Base-by-base conservation (phyloP, 495 filamentous ascomycete genomes). In the Annulohypoxylon maeteangense region DNA sequence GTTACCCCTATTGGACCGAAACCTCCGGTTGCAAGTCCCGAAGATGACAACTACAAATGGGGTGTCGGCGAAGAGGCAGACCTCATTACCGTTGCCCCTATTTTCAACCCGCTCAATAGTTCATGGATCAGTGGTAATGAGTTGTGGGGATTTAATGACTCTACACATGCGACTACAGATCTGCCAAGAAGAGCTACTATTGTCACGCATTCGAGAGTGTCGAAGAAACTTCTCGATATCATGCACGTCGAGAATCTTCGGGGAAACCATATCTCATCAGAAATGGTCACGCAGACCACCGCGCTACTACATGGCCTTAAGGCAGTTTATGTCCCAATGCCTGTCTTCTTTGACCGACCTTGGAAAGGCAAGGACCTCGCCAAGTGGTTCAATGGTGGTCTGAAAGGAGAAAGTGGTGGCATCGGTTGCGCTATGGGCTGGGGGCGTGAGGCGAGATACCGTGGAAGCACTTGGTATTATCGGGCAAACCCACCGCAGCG, bases 11-110 rank as follows among this genome's bases (percentile, higher is more conserved):
- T 88, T 23, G 91, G 91, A 22, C 89, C 88, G 4, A 77, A 81
- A 7, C 85, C 88, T 0, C 90, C 90, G 20, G 84, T 87, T 0
- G 54, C 71, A 11, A 69, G 79, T 0, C 82, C 89, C 3, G 81
- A 85, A 20, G 71, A 88, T 3, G 91, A 93, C 75, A 74, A 87
- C 36, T 92, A 89, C 75, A 71, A 82, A 56, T 93, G 91, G 91
- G 92, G 92, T 23, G 87, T 92, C 14, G 89, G 86, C 55, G 91
- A 93, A 78, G 89, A 92, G 56, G 92, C 92, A 20, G 92, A 94
- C 74, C 80, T 91, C 64, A 91, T 93, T 67, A 89, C 88, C 2
- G 81, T 92, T 34, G 83, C 88, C 0, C 91, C 92, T 5, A 89
- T 92, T 23, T 90, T 91, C 79, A 87, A 92, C 71, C 86, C 88